A percentile compares a stretch with the other conserved stretches of the same genome.
phyloP scores from a whole-genome alignment of 2,329 filamentous ascomycete species.

The Setomelanomma holmii region DNA sequence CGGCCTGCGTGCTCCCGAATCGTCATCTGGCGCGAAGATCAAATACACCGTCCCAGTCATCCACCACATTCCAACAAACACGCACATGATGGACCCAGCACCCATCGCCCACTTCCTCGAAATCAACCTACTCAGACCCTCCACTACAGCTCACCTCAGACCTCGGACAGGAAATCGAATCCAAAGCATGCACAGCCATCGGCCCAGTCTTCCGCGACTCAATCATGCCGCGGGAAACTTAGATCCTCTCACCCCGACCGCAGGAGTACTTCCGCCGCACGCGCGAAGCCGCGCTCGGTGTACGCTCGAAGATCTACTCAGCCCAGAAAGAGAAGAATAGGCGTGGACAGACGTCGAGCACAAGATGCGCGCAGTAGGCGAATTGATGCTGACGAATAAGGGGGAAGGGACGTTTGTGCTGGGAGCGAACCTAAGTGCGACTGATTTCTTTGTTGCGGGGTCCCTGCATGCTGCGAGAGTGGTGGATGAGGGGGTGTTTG shows the following conservation, averaged over 20 bases:
- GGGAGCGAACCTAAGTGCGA: conserved; percentile 44
- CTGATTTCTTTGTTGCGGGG: conserved; percentile 53
- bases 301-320: conserved; percentile 48
- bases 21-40: conserved; percentile 9
- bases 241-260: conserved; percentile 46
- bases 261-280: conserved; percentile 50
- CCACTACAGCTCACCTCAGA: conserved; percentile 46
- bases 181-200: conserved; percentile 36
- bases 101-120: conserved; percentile 53
- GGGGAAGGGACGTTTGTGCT: conserved; percentile 51
- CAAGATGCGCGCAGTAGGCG: conserved; percentile 34
- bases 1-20: conserved; percentile 11
- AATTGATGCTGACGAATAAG: conserved; percentile 45
- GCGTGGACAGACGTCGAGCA: conserved; percentile 35
- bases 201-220: conserved; percentile 39
- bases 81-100: conserved; percentile 51
- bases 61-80: conserved; percentile 50
- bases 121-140: conserved; percentile 47
- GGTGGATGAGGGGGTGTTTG: conserved; percentile 65
- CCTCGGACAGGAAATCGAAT: conserved; percentile 45
- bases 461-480: conserved; percentile 41
- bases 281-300: conserved; percentile 27
- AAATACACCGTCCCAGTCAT: conserved; percentile 46
- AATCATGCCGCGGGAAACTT: conserved; percentile 48
- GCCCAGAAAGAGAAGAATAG: conserved; percentile 32